These are phyloP conservation scores for Tolypocladium ophioglossoides DNA, from an alignment of 2,329 filamentous ascomycete species.

Conservation along the genomic window DNA sequence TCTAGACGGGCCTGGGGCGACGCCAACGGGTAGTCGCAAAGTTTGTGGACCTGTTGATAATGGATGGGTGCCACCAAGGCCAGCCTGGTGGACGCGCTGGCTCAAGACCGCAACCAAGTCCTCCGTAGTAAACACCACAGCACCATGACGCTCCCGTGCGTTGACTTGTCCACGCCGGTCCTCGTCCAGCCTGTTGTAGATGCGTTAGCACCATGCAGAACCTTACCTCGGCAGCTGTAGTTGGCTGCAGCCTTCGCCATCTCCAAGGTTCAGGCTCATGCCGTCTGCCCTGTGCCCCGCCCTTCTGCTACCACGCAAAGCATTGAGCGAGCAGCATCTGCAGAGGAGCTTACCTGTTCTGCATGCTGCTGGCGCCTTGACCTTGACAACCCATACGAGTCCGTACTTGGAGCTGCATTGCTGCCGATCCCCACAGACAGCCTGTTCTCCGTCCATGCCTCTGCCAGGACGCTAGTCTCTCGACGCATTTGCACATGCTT, in stretches of 20 bases:
- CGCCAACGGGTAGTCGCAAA: neutral
- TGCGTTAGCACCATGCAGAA: neutral
- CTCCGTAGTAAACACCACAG: neutral
- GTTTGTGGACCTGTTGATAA: conserved; percentile 1
- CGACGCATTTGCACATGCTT: neutral
- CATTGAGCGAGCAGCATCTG: neutral
- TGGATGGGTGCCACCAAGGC: neutral
- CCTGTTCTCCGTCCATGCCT: neutral
- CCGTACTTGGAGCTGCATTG: neutral
- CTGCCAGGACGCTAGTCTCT: neutral
- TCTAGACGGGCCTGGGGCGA: neutral
- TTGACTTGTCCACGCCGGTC: neutral
- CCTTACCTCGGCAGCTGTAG: neutral
- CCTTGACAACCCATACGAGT: neutral
- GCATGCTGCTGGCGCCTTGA: neutral
- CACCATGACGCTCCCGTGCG: neutral
- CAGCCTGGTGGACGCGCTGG: neutral
- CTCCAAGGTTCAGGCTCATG: neutral
- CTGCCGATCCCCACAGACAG: neutral
- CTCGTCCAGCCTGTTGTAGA: neutral
- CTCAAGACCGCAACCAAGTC: neutral
- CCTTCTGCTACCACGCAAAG: neutral
- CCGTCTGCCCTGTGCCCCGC: neutral
- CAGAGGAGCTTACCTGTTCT: neutral
- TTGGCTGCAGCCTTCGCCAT: neutral